These are phyloP conservation scores for Ophiostoma triangulosporum DNA, from an alignment of 2,329 filamentous ascomycete species.

Conservation along the genomic window DNA sequence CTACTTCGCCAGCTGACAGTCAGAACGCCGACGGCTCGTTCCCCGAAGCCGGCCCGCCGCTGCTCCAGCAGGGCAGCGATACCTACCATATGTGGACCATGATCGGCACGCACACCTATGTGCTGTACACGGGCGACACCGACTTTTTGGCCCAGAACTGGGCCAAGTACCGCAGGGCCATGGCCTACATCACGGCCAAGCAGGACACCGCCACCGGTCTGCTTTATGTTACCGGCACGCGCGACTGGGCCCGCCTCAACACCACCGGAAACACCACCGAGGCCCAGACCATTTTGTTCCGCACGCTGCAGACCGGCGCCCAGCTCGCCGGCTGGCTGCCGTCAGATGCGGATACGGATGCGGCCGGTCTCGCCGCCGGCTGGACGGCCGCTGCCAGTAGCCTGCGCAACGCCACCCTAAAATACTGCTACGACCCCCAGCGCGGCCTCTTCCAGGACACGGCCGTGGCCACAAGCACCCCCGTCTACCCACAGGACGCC, in stretches of 20 bases:
- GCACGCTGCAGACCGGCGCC: slow-evolving; percentile 39
- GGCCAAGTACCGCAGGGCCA: slow-evolving; percentile 20
- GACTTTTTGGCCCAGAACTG: slow-evolving; percentile 21
- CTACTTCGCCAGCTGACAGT: not conserved
- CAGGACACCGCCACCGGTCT: slow-evolving; percentile 22
- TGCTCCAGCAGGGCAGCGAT: slow-evolving; percentile 21
- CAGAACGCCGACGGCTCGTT: slow-evolving; percentile 28
- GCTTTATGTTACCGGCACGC: slow-evolving; percentile 33
- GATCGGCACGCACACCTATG: slow-evolving; percentile 42
- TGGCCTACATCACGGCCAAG: slow-evolving; percentile 19
- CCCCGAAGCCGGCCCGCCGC: slow-evolving; percentile 37
- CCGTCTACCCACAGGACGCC: slow-evolving; percentile 45
- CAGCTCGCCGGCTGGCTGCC: slow-evolving; percentile 33
- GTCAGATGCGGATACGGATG: slow-evolving; percentile 19
- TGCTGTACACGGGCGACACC: slow-evolving; percentile 37
- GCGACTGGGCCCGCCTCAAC: slow-evolving; percentile 37
- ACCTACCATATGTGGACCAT: slow-evolving; percentile 29
- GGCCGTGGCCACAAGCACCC: slow-evolving; percentile 26
- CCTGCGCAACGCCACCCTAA: slow-evolving; percentile 32
- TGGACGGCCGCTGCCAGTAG: slow-evolving; percentile 28
- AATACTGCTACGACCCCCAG: slow-evolving; percentile 32
- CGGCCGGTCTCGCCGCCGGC: slow-evolving; percentile 33
- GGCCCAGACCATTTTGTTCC: slow-evolving; percentile 39
- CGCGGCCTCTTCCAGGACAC: slow-evolving; percentile 42
- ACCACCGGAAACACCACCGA: slow-evolving; percentile 36